phyloP scores from a whole-genome alignment of 345 rosid genomes.

The Syzygium aromaticum region DNA sequence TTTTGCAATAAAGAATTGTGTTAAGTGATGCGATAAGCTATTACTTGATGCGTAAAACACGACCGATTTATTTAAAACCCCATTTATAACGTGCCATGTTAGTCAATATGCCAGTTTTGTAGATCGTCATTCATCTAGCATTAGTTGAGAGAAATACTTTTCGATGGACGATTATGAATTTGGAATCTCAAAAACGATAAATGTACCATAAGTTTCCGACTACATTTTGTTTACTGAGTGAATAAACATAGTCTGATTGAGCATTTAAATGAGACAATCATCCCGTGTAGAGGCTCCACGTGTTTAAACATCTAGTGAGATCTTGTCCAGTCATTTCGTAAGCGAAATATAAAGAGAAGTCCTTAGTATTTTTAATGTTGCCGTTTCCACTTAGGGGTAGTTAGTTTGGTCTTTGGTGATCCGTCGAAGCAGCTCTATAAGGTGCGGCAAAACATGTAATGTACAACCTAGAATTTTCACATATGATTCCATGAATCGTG shows the following conservation, averaged over 20 bases:
- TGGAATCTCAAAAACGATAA: neutral
- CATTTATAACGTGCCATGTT: rapidly evolving
- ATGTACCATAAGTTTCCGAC: neutral
- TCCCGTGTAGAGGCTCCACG: neutral
- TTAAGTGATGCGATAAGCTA: neutral
- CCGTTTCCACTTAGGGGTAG: neutral
- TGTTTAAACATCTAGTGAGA: neutral
- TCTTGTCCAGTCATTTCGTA: neutral
- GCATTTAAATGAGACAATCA: neutral
- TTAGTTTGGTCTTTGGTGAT: neutral
- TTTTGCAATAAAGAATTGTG: no score
- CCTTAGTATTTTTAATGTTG: neutral
- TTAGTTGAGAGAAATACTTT: neutral
- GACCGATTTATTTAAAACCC: neutral
- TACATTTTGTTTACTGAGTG: neutral
- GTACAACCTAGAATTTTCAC: neutral
- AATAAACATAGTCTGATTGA: neutral
- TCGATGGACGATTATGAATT: neutral
- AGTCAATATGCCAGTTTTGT: neutral
- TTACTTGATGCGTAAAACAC: neutral
- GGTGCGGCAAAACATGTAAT: neutral
- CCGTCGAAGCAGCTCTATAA: neutral
- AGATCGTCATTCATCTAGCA: neutral
- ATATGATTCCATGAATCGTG: neutral
- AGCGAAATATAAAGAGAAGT: neutral